These are phyloP conservation scores for Starmerella potacharoeniae DNA, from an alignment of 805 yeast species.

Conservation along the genomic window DNA sequence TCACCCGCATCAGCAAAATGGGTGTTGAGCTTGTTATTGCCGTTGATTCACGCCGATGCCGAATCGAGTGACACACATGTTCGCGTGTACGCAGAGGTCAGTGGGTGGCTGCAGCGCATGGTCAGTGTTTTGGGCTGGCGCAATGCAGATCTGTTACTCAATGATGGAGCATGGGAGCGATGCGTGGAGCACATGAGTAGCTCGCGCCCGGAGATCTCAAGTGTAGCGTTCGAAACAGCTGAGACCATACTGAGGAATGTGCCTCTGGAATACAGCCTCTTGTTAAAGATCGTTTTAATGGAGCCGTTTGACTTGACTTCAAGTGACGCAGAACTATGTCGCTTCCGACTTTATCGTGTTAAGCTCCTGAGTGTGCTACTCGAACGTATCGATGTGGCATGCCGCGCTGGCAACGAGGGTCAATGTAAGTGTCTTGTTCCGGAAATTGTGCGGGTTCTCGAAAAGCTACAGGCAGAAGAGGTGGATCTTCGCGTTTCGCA, in stretches of 20 bases:
- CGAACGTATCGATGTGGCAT: conserved; percentile 7
- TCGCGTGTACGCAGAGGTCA: conserved; percentile 12
- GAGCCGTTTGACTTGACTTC: conserved; percentile 9
- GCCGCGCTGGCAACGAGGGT: background rate
- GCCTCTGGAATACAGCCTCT: conserved; percentile 12
- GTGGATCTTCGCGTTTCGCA: background rate
- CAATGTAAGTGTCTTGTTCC: conserved; percentile 1
- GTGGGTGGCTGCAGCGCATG: conserved; percentile 14
- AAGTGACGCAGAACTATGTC: conserved; percentile 3
- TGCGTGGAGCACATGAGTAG: conserved; percentile 19
- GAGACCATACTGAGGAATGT: conserved; percentile 10
- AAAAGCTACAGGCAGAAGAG: background rate
- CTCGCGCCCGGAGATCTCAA: background rate
- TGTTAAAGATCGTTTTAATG: conserved; percentile 17
- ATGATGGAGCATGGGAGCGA: conserved; percentile 20
- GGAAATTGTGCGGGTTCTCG: conserved; percentile 12
- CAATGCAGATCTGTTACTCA: conserved; percentile 4
- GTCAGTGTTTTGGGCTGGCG: background rate
- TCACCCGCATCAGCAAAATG: conserved; percentile 12
- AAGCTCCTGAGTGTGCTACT: conserved; percentile 13
- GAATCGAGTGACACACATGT: background rate
- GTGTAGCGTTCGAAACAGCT: conserved; percentile 15
- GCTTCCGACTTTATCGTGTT: conserved; percentile 16
- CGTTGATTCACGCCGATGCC: conserved; percentile 10
- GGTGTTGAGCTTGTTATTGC: conserved; percentile 16